These are phyloP conservation scores for Sporothrix pseudoabietina DNA, from an alignment of 2,329 filamentous ascomycete species.

Conservation along the genomic window DNA sequence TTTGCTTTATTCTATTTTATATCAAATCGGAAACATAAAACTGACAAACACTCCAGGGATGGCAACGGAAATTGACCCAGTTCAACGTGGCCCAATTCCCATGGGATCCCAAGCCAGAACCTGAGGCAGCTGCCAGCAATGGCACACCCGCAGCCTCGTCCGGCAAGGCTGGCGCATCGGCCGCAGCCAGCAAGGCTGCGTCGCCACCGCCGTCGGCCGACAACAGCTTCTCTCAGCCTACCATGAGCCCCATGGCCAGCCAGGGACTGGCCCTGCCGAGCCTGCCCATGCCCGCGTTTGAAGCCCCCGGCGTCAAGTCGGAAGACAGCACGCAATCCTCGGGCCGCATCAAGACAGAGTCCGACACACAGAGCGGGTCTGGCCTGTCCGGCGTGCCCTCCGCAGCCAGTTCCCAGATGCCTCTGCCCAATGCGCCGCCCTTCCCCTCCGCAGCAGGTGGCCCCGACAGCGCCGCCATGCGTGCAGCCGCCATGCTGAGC, in stretches of 20 bases:
- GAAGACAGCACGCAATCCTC: conserved; percentile 21
- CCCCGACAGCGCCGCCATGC: conserved; percentile 50
- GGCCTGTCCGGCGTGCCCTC: conserved; percentile 16
- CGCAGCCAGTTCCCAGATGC: neutral
- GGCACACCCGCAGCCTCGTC: conserved; percentile 10
- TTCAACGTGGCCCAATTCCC: conserved; percentile 86
- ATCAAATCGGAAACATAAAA: neutral
- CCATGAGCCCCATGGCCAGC: conserved; percentile 42
- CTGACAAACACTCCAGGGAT: conserved; percentile 63
- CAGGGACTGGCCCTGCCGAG: conserved; percentile 39
- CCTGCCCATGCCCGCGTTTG: conserved; percentile 37
- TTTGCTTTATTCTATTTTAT: neutral
- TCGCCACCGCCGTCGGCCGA: conserved; percentile 22
- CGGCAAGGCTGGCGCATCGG: neutral
- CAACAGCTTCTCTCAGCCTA: conserved; percentile 42
- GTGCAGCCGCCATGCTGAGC: conserved; percentile 60
- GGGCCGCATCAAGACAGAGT: conserved; percentile 35
- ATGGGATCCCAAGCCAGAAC: conserved; percentile 86
- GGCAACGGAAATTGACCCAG: conserved; percentile 87
- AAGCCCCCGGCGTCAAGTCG: conserved; percentile 19
- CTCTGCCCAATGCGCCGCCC: conserved; percentile 39
- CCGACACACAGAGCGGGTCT: conserved; percentile 20
- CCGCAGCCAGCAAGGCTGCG: conserved; percentile 35
- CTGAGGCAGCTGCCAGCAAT: conserved; percentile 44
- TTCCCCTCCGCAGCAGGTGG: conserved; percentile 38